These are phyloP conservation scores for Colletotrichum lupini DNA, from an alignment of 2,329 filamentous ascomycete genomes.

Conservation along the genomic window DNA sequence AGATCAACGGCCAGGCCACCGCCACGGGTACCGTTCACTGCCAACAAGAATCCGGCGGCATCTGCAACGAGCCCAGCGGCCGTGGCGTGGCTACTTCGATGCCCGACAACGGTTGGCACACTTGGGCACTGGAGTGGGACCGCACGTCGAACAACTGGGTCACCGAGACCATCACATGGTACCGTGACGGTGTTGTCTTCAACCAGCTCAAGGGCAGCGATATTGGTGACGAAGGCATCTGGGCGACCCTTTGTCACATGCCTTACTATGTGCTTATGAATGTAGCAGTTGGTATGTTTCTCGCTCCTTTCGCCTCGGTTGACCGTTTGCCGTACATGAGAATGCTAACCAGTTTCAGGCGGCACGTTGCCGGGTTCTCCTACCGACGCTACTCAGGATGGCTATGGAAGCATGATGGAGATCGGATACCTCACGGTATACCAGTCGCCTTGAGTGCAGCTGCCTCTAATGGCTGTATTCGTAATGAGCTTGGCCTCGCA, in stretches of 20 bases:
- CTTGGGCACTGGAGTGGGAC: conserved; percentile 62
- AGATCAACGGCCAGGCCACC: conserved; percentile 59
- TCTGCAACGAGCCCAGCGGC: conserved; percentile 63
- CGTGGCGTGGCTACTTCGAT: conserved; percentile 49
- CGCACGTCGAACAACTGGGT: conserved; percentile 57
- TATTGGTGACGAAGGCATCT: conserved; percentile 58
- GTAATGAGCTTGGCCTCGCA: background rate
- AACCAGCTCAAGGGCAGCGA: conserved; percentile 55
- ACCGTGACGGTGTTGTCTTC: conserved; percentile 56
- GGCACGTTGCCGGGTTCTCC: conserved; percentile 54
- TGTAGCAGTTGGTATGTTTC: conserved; percentile 62
- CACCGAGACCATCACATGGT: conserved; percentile 63
- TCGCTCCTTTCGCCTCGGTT: background rate
- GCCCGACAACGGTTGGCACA: conserved; percentile 56
- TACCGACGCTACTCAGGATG: conserved; percentile 56
- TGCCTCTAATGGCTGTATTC: background rate
- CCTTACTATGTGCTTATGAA: conserved; percentile 66
- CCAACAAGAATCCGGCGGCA: conserved; percentile 53
- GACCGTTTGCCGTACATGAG: background rate
- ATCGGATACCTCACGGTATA: conserved; percentile 62
- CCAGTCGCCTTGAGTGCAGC: conserved; percentile 17
- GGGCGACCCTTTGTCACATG: conserved; percentile 61
- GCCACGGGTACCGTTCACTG: conserved; percentile 66
- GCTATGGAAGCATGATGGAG: conserved; percentile 62
- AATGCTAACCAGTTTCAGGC: conserved; percentile 9